These are phyloP conservation scores for Hypoxylon sp. DNA, from an alignment of 2,329 filamentous ascomycete genomes.

Conservation along the genomic window DNA sequence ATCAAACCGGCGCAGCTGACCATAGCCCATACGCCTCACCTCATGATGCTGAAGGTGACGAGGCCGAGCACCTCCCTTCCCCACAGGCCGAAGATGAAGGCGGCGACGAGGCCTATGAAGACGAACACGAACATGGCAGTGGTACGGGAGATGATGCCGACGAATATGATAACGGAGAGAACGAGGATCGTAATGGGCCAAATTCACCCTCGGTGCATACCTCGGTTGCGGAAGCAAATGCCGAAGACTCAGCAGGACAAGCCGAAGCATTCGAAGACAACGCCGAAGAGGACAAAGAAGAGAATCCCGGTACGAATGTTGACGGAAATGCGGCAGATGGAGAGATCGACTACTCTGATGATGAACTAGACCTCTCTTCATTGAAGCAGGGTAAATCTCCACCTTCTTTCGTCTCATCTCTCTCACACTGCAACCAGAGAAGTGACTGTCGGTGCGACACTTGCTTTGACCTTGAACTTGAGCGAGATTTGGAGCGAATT, in stretches of 20 bases:
- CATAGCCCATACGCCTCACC: constrained; percentile 32
- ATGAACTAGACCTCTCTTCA: constrained; percentile 48
- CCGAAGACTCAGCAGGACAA: constrained; percentile 19
- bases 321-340: constrained; percentile 36
- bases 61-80: constrained; percentile 10
- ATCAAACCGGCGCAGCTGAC: constrained; percentile 30
- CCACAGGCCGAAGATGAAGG: constrained; percentile 37
- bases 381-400: constrained; percentile 51
- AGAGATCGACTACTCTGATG: constrained; percentile 44
- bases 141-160: constrained; percentile 26
- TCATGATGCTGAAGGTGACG: constrained; percentile 40
- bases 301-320: constrained; percentile 9
- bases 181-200: constrained; percentile 46
- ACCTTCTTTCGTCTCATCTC: constrained; percentile 24
- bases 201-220: constrained; percentile 25
- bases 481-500: constrained; percentile 14
- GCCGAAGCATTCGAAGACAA: constrained; percentile 20
- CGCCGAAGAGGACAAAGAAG: constrained; percentile 22
- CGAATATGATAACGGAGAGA: constrained; percentile 40
- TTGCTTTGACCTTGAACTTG: constrained; percentile 39
- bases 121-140: constrained; percentile 41
- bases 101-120: constrained; percentile 35
- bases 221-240: constrained; percentile 19
- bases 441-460: constrained; percentile 41
- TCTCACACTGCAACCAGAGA: constrained; percentile 16